These are phyloP conservation scores for Zopfia rhizophila DNA, from an alignment of 2,329 filamentous ascomycete genomes.

Conservation along the genomic window DNA sequence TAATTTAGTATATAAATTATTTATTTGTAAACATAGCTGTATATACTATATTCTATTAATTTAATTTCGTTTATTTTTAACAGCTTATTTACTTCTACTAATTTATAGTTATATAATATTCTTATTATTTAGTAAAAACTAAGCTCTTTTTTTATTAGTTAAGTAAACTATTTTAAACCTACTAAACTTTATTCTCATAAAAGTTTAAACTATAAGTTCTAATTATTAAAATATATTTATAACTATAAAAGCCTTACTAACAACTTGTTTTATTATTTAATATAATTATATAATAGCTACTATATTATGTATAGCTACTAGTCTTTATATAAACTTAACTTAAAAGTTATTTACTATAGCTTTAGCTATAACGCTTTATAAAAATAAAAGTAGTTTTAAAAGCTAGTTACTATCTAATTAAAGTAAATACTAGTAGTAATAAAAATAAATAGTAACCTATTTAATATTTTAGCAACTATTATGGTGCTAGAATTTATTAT, in stretches of 20 bases:
- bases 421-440: conserved; percentile 58
- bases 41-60: conserved; percentile 38
- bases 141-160: conserved; percentile 31
- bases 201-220: conserved; percentile 59
- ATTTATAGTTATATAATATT: conserved; percentile 37
- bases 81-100: conserved; percentile 32
- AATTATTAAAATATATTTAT: conserved; percentile 56
- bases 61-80: conserved; percentile 11
- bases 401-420: conserved; percentile 47
- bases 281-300: conserved; percentile 52
- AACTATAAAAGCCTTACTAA: conserved; percentile 52
- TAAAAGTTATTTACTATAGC: conserved; percentile 43
- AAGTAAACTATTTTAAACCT: conserved; percentile 28
- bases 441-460: conserved; percentile 59
- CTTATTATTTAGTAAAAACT: conserved; percentile 35
- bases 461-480: conserved; percentile 46
- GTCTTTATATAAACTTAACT: conserved; percentile 45
- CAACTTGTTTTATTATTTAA: conserved; percentile 43
- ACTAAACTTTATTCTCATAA: conserved; percentile 30
- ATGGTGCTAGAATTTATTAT: conserved; percentile 38
- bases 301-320: conserved; percentile 50
- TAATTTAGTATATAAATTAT: conserved; percentile 35
- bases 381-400: conserved; percentile 52
- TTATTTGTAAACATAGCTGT: conserved; percentile 46
- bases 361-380: conserved; percentile 55